phyloP scores from a whole-genome alignment of 2,329 filamentous ascomycete species.

The Neonectria neomacrospora region DNA sequence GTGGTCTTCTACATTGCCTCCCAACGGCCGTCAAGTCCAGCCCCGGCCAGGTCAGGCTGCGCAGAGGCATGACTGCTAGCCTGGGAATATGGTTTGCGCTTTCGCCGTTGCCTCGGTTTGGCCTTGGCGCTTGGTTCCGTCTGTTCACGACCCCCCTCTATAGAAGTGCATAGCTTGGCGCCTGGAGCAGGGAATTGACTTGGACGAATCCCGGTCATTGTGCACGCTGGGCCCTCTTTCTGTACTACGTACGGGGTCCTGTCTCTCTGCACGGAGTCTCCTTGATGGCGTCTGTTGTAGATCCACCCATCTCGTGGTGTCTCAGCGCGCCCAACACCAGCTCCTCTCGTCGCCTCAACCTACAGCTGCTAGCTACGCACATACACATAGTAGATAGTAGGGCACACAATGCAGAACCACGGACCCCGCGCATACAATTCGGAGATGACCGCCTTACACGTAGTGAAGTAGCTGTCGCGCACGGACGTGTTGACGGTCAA shows the following conservation, averaged over 20 bases:
- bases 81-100: not conserved
- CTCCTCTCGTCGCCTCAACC: not conserved
- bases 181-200: not conserved
- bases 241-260: not conserved
- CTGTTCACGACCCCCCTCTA: too few species aligned
- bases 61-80: not conserved
- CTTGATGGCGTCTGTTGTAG: not conserved
- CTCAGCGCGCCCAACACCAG: constrained; percentile 22
- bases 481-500: constrained; percentile 29
- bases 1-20: not conserved
- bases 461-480: constrained; percentile 22
- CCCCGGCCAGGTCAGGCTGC: not conserved
- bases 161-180: too few species aligned
- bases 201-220: not conserved
- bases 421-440: constrained; percentile 23
- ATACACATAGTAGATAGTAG: too few species aligned
- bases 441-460: constrained; percentile 35
- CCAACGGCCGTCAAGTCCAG: constrained; percentile 4
- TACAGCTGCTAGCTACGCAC: not conserved
- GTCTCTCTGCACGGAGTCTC: too few species aligned
- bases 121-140: not conserved
- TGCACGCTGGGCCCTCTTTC: not conserved
- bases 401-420: constrained; percentile 8
- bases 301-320: constrained; percentile 38
- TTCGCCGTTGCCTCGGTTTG: not conserved